phyloP scores from a whole-genome alignment of 202 grass and related monocot genomes.

The Zizania palustris region DNA sequence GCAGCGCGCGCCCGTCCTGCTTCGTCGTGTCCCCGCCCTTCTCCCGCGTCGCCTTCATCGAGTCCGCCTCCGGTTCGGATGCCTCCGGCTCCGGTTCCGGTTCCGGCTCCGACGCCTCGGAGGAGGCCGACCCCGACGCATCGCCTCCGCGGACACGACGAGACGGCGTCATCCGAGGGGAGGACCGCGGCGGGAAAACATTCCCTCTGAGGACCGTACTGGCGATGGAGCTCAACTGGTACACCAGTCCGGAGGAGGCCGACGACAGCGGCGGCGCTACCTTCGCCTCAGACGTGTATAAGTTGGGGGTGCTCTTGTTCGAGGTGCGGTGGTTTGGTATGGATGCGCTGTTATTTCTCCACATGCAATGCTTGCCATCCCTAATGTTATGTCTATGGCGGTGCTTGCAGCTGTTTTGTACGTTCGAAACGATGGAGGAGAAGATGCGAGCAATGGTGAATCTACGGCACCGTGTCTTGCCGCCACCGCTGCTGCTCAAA shows the following conservation, averaged over 20 bases:
- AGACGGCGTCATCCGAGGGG: slow-evolving; percentile 13
- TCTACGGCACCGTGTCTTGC: slow-evolving; percentile 79
- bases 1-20: slow-evolving; percentile 83
- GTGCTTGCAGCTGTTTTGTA: slow-evolving; percentile 69
- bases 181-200: slow-evolving; percentile 42
- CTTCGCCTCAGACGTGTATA: slow-evolving; percentile 92
- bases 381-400: neutral
- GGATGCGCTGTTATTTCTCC: neutral
- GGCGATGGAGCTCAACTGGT: slow-evolving; percentile 84
- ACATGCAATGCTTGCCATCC: neutral
- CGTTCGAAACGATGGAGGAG: slow-evolving; percentile 75
- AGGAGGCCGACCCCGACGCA: slow-evolving; percentile 34
- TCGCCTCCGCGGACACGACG: slow-evolving; percentile 11
- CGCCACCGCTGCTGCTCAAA: slow-evolving; percentile 77
- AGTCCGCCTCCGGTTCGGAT: slow-evolving; percentile 86
- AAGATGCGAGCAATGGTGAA: slow-evolving; percentile 87
- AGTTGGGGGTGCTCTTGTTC: slow-evolving; percentile 88
- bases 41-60: slow-evolving; percentile 87
- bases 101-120: slow-evolving; percentile 53
- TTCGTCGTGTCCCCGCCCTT: slow-evolving; percentile 92
- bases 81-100: slow-evolving; percentile 34
- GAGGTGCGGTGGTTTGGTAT: slow-evolving; percentile 53
- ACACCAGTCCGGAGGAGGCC: slow-evolving; percentile 88
- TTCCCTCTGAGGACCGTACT: slow-evolving; percentile 87
- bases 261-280: slow-evolving; percentile 46